A percentile compares a stretch with the other conserved stretches of the same genome.
These are phyloP conservation scores for Wickerhamiella kurtzmanii DNA, from an alignment of 805 yeast genomes.

Conservation along the genomic window DNA sequence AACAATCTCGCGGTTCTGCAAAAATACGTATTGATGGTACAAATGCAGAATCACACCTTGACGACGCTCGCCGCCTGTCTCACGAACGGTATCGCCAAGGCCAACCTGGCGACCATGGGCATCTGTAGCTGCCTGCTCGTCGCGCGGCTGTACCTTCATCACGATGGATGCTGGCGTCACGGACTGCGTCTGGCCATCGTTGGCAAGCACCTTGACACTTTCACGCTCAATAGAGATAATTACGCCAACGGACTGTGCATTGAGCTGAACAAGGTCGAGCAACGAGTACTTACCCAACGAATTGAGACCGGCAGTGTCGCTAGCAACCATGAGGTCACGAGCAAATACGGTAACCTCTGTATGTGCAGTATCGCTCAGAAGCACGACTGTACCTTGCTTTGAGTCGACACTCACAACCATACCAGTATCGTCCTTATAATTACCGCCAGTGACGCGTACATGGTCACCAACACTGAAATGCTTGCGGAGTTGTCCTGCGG, in stretches of 20 bases:
- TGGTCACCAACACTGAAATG: constrained; percentile 87
- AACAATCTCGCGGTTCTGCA: constrained; percentile 61
- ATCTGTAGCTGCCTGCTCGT: constrained; percentile 78
- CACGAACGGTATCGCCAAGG: constrained; percentile 88
- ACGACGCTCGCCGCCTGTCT: constrained; percentile 66
- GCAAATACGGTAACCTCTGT: constrained; percentile 88
- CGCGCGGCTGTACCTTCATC: constrained; percentile 42
- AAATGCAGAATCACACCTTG: constrained; percentile 83
- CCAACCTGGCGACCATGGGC: constrained; percentile 69
- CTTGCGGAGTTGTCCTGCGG: constrained; percentile 69
- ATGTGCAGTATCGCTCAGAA: constrained; percentile 77
- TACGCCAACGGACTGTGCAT: constrained; percentile 77
- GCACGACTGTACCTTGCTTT: constrained; percentile 67
- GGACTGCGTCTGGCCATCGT: constrained; percentile 62
- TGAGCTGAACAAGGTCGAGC: constrained; percentile 79
- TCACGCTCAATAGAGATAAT: constrained; percentile 84
- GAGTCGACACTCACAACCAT: constrained; percentile 61
- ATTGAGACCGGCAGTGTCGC: constrained; percentile 70
- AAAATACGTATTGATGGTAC: constrained; percentile 63
- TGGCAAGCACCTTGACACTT: constrained; percentile 61
- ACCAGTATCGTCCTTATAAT: constrained; percentile 88
- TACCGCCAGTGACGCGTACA: constrained; percentile 83
- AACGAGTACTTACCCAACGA: constrained; percentile 67
- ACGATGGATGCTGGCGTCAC: constrained; percentile 74
- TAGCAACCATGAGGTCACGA: constrained; percentile 76